These are phyloP conservation scores for Oryza coarctata DNA, from an alignment of 176 grass and related monocot species.

Conservation along the genomic window DNA sequence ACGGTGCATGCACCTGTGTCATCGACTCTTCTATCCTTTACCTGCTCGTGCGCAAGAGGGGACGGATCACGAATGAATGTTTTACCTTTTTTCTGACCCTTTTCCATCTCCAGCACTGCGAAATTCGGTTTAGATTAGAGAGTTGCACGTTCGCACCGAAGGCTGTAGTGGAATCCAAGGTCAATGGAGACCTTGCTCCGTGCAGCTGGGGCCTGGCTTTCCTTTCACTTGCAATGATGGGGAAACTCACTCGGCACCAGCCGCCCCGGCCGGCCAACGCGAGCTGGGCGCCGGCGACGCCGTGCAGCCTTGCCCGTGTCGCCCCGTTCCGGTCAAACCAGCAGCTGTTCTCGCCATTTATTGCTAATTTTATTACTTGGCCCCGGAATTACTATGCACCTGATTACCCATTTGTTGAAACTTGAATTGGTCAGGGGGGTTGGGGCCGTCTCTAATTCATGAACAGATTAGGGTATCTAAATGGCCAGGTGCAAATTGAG, in stretches of 20 bases:
- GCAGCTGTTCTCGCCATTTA: neutral
- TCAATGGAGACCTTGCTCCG: conserved; percentile 12
- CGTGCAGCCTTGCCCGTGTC: conserved; percentile 2
- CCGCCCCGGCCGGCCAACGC: conserved; percentile 8
- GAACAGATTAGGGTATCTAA: neutral
- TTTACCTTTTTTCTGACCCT: neutral
- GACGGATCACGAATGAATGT: neutral
- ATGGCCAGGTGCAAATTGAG: neutral
- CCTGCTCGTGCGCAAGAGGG: conserved; percentile 37
- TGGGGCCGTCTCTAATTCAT: neutral
- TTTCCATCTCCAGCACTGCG: neutral
- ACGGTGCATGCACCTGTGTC: too few species aligned
- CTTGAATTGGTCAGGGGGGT: neutral
- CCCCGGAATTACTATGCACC: neutral
- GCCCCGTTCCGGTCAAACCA: neutral
- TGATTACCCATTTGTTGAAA: neutral
- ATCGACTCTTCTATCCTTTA: too few species aligned
- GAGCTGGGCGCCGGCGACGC: neutral
- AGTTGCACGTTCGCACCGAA: neutral
- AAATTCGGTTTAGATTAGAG: neutral
- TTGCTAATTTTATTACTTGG: neutral
- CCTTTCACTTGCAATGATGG: conserved; percentile 9
- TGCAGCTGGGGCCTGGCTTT: neutral
- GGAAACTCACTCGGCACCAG: conserved; percentile 1
- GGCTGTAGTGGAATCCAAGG: conserved; percentile 41